These are phyloP conservation scores for Teratosphaeria zuluensis DNA, from an alignment of 2,329 filamentous ascomycete genomes.

Conservation along the genomic window DNA sequence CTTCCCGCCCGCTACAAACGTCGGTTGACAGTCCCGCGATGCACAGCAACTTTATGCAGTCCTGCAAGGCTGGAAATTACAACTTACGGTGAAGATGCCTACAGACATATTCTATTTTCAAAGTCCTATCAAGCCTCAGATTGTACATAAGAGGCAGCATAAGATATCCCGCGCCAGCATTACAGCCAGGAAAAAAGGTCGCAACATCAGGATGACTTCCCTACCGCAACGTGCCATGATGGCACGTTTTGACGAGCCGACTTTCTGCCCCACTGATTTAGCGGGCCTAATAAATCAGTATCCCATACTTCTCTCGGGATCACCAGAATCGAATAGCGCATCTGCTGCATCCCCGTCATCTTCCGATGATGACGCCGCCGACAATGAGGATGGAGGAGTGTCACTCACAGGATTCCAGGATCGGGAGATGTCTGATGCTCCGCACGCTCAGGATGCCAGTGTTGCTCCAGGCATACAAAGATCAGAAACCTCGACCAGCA, in stretches of 20 bases:
- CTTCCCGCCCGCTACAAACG: neutral
- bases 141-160: conserved; percentile 5
- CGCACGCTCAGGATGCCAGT: neutral
- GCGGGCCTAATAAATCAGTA: conserved; percentile 10
- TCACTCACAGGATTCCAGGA: neutral
- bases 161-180: conserved; percentile 9
- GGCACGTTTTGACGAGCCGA: conserved; percentile 19
- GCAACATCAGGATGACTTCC: conserved; percentile 8
- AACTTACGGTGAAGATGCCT: neutral
- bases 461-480: neutral
- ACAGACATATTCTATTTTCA: conserved; percentile 18
- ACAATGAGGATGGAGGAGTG: conserved; percentile 1
- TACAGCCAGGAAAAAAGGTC: conserved; percentile 8
- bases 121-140: conserved; percentile 9
- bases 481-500: neutral
- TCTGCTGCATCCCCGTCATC: neutral
- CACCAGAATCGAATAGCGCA: neutral
- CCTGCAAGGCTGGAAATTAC: neutral
- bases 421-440: neutral
- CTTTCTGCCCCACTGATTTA: conserved; percentile 15
- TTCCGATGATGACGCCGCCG: neutral
- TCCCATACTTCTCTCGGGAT: neutral
- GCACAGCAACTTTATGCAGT: neutral
- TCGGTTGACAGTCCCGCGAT: conserved; percentile 2
- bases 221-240: conserved; percentile 16